Percentiles rank a stretch among this genome's conserved stretches.
Evolutionary conservation across 2,329 filamentous ascomycete species (phyloP).

Genomic region (Fusarium marasasianum): DNA sequence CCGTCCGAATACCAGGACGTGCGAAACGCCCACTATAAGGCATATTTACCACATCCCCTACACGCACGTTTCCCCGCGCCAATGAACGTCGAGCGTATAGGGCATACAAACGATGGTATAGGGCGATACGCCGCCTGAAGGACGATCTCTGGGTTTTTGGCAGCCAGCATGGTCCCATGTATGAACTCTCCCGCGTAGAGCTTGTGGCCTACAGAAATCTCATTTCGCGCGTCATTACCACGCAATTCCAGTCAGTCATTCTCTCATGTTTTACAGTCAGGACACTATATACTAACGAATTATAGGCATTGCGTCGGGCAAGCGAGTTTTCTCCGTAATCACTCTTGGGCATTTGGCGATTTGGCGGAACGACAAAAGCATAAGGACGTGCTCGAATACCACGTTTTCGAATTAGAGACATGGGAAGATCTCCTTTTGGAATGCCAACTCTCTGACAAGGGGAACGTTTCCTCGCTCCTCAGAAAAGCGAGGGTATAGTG

Average conservation of each 20-base stretch:
- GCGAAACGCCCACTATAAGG: too few species aligned
- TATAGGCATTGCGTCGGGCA: accelerated
- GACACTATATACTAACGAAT: accelerated
- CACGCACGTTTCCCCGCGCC: accelerated
- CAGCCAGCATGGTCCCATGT: neutral
- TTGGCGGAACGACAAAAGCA: too few species aligned
- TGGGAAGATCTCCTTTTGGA: too few species aligned
- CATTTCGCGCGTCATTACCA: neutral
- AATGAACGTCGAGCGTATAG: neutral
- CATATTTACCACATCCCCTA: too few species aligned
- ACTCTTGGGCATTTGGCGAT: too few species aligned
- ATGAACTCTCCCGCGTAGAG: neutral
- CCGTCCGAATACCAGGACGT: neutral
- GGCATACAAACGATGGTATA: neutral
- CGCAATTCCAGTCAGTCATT: too few species aligned
- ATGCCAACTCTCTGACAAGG: accelerated
- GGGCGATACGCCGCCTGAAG: neutral
- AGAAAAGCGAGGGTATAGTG: accelerated
- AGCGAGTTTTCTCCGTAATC: too few species aligned
- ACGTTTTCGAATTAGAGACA: too few species aligned
- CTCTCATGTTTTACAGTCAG: too few species aligned
- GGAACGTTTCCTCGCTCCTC: accelerated
- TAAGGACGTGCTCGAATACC: too few species aligned
- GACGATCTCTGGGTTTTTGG: neutral
- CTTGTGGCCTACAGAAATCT: neutral